Percentiles rank a stretch among this genome's conserved stretches.
phyloP scores from a whole-genome alignment of 208 protist genomes.

The Strigomonas culicis region DNA sequence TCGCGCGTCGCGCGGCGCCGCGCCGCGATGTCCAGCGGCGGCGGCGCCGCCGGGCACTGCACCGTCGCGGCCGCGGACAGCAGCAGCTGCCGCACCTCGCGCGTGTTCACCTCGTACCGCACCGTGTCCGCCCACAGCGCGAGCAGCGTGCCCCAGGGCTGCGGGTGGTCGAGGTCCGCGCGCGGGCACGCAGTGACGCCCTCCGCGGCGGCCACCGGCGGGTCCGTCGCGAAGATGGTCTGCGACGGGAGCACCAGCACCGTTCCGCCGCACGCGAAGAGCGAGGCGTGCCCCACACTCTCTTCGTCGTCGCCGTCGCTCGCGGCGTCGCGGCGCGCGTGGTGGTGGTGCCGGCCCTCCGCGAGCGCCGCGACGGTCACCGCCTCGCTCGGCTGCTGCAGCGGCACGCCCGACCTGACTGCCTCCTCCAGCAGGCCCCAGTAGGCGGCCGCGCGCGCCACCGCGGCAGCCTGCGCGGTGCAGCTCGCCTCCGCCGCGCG shows the following conservation, averaged over 20 bases:
- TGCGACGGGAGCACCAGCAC: constrained; percentile 3
- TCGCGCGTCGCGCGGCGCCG: constrained; percentile 12
- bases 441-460: constrained; percentile 9
- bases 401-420: constrained; percentile 16
- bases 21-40: background rate
- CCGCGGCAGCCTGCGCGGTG: background rate
- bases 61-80: constrained; percentile 14
- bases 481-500: background rate
- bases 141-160: constrained; percentile 25
- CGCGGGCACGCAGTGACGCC: background rate
- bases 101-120: constrained; percentile 38
- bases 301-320: background rate
- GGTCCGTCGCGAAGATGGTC: background rate
- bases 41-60: background rate
- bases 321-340: background rate
- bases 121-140: constrained; percentile 37
- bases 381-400: constrained; percentile 17
- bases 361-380: background rate
- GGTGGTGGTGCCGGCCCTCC: background rate
- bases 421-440: constrained; percentile 30
- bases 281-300: background rate
- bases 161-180: background rate
- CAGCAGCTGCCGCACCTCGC: constrained; percentile 31
- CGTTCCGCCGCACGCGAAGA: background rate
- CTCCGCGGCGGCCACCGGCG: background rate